Conservation (phyloP, 306 rosid genomes). For the Trichosanthes cucumerina region DNA sequence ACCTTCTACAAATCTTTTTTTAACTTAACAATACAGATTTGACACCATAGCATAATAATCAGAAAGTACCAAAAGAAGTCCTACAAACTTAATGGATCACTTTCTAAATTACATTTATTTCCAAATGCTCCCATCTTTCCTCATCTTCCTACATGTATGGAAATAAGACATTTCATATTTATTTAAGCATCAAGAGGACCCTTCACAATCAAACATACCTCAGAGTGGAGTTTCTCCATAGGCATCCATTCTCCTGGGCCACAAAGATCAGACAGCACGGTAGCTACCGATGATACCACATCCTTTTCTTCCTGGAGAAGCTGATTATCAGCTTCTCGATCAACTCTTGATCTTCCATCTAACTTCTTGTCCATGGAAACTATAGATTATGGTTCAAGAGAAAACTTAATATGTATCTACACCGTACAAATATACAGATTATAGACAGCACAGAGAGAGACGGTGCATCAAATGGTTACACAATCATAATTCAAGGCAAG, state of each 20-base stretch:
- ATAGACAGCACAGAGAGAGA: background rate
- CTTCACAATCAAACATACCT: constrained; percentile 44
- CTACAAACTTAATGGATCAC: background rate
- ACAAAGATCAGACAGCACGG: constrained; percentile 88
- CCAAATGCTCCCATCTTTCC: background rate
- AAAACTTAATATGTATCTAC: background rate
- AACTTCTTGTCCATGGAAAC: constrained; percentile 65
- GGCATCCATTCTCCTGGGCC: constrained; percentile 99
- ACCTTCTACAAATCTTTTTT: background rate
- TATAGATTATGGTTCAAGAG: background rate
- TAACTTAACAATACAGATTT: background rate
- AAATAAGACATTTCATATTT: background rate
- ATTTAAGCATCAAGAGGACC: background rate
- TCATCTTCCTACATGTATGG: background rate
- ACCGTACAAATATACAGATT: background rate
- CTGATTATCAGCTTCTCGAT: constrained; percentile 83
- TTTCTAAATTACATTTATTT: background rate
- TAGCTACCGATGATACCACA: constrained; percentile 98
- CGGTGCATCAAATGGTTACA: background rate
- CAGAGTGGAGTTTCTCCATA: constrained; percentile 87
- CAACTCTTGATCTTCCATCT: constrained; percentile 80
- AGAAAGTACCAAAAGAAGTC: background rate
- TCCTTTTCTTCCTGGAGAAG: constrained; percentile 94
- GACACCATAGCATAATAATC: background rate
- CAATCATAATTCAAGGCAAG: background rate